Conservation (phyloP, 2,329 filamentous ascomycete genomes). For the Xylaria sp. region DNA sequence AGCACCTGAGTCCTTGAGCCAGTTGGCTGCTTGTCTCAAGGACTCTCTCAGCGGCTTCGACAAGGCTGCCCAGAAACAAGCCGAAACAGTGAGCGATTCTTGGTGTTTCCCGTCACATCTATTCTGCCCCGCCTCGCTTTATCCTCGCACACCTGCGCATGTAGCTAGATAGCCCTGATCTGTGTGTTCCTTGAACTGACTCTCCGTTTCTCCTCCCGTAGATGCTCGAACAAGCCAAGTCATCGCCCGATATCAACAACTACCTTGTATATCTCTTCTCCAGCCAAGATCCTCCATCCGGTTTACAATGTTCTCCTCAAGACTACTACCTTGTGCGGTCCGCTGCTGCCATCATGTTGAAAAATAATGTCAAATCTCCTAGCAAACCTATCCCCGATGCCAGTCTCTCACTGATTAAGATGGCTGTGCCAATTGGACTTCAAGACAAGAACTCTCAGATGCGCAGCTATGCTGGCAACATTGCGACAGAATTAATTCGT, state of each 20-base stretch:
- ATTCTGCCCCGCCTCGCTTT: slow-evolving; percentile 20
- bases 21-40: slow-evolving; percentile 88
- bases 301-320: slow-evolving; percentile 66
- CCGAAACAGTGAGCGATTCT: slow-evolving; percentile 76
- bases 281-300: slow-evolving; percentile 70
- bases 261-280: slow-evolving; percentile 94
- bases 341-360: slow-evolving; percentile 92
- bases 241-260: slow-evolving; percentile 94
- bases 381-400: slow-evolving; percentile 80
- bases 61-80: slow-evolving; percentile 84
- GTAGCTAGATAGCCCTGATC: background rate
- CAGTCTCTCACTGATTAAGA: slow-evolving; percentile 81
- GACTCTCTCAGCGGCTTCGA: slow-evolving; percentile 91
- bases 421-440: slow-evolving; percentile 80
- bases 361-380: slow-evolving; percentile 85
- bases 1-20: slow-evolving; percentile 83
- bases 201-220: slow-evolving; percentile 53
- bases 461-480: slow-evolving; percentile 88
- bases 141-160: slow-evolving; percentile 40
- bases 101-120: slow-evolving; percentile 32
- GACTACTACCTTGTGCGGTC: slow-evolving; percentile 83
- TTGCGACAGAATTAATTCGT: slow-evolving; percentile 91
- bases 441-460: slow-evolving; percentile 86
- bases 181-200: slow-evolving; percentile 40
- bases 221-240: slow-evolving; percentile 93